A percentile compares a stretch with the other conserved stretches of the same genome.
phyloP scores from a whole-genome alignment of 1,284 basidiomycete species.

The Fomitopsis palustris region DNA sequence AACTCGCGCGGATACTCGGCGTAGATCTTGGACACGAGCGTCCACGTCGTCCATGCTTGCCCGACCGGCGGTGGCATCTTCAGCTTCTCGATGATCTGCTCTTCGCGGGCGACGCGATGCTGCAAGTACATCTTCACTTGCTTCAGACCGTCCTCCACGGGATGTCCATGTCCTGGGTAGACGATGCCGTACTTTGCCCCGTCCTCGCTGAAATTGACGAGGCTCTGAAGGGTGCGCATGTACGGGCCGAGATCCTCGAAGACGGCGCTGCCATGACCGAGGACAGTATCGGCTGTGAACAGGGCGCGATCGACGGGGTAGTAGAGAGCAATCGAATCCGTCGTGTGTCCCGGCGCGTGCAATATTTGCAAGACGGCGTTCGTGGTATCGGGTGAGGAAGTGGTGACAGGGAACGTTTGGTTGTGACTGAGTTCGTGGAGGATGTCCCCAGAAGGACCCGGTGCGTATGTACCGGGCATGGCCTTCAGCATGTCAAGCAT shows the following conservation, averaged over 20 bases:
- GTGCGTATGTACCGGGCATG: slow-evolving; percentile 42
- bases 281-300: slow-evolving; percentile 89
- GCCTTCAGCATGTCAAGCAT: slow-evolving; percentile 12
- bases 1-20: slow-evolving; percentile 67
- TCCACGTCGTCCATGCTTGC: slow-evolving; percentile 57
- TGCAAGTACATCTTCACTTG: slow-evolving; percentile 73
- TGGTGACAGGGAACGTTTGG: slow-evolving; percentile 42
- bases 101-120: slow-evolving; percentile 82
- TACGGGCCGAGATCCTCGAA: slow-evolving; percentile 86
- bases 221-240: slow-evolving; percentile 62
- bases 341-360: slow-evolving; percentile 89
- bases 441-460: slow-evolving; percentile 34
- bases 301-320: slow-evolving; percentile 62
- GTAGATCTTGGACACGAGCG: slow-evolving; percentile 65
- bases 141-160: slow-evolving; percentile 55
- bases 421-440: slow-evolving; percentile 58
- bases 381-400: slow-evolving; percentile 10
- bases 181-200: slow-evolving; percentile 40
- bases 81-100: slow-evolving; percentile 70
- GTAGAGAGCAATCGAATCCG: slow-evolving; percentile 79
- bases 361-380: slow-evolving; percentile 53
- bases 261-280: slow-evolving; percentile 88
- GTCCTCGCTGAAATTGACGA: slow-evolving; percentile 41
- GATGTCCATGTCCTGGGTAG: slow-evolving; percentile 89
- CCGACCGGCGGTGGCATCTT: slow-evolving; percentile 28